phyloP scores from a whole-genome alignment of 495 filamentous ascomycete genomes.

The Penicillium lagena region DNA sequence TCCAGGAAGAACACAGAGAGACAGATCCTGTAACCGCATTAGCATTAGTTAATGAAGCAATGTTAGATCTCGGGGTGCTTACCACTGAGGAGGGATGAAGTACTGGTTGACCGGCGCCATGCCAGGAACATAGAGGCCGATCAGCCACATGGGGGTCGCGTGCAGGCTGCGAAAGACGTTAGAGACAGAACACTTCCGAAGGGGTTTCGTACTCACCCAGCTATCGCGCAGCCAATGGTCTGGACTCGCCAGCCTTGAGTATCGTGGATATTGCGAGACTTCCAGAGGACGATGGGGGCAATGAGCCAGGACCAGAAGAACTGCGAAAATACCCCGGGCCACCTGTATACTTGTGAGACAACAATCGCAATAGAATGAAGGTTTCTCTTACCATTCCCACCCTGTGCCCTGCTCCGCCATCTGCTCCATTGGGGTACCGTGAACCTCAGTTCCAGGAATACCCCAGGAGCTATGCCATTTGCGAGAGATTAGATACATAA shows the following conservation, averaged over 20 bases:
- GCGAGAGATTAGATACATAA: constrained; percentile 60
- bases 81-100: constrained; percentile 54
- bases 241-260: constrained; percentile 64
- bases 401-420: constrained; percentile 40
- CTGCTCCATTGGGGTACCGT: constrained; percentile 28
- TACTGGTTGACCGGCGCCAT: constrained; percentile 50
- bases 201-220: constrained; percentile 19
- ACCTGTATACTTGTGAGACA: background rate
- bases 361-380: too few relatives aligned
- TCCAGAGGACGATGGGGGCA: constrained; percentile 40
- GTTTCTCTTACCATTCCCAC: constrained; percentile 49
- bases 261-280: constrained; percentile 49
- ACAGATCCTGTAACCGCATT: constrained; percentile 36
- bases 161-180: constrained; percentile 38
- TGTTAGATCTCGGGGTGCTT: constrained; percentile 7
- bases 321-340: constrained; percentile 57
- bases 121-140: constrained; percentile 49
- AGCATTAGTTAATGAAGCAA: background rate
- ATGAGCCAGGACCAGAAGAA: constrained; percentile 58
- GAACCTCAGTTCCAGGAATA: constrained; percentile 39
- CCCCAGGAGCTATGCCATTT: constrained; percentile 58
- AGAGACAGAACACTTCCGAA: background rate
- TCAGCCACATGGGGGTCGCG: constrained; percentile 62
- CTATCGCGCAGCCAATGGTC: constrained; percentile 54
- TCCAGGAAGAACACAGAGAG: constrained; percentile 49